Conservation (phyloP, 805 yeast species). For the Candida methanosorbosa region DNA sequence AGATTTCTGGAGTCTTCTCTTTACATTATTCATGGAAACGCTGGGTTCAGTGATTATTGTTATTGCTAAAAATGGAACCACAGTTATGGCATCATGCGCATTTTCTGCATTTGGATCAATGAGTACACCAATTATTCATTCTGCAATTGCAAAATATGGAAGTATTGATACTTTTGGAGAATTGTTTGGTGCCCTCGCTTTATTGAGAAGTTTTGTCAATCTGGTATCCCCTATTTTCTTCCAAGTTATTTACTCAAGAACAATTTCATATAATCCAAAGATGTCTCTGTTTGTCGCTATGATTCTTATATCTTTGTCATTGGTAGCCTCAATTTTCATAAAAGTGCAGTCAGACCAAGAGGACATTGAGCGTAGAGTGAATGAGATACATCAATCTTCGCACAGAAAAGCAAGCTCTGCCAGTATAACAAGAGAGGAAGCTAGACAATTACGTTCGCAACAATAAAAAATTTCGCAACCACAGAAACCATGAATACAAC, state of each 20-base stretch:
- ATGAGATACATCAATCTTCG: background rate
- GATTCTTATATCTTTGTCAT: background rate
- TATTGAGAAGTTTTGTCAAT: constrained; percentile 42
- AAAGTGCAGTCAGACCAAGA: too few relatives aligned
- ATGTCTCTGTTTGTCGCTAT: constrained; percentile 21
- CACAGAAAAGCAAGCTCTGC: background rate
- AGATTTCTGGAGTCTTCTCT: constrained; percentile 12
- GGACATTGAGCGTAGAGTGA: too few relatives aligned
- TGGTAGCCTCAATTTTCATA: too few relatives aligned
- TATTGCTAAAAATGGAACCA: constrained; percentile 18
- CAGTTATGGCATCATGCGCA: constrained; percentile 25
- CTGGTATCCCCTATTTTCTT: constrained; percentile 41
- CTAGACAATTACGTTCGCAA: too few relatives aligned
- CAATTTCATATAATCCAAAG: constrained; percentile 30
- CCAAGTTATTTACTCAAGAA: constrained; percentile 37
- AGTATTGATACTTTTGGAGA: constrained; percentile 58
- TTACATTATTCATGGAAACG: constrained; percentile 25
- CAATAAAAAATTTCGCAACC: too few relatives aligned
- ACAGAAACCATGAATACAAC: too few relatives aligned
- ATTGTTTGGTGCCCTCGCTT: constrained; percentile 60
- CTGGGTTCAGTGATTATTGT: constrained; percentile 28
- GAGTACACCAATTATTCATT: constrained; percentile 49
- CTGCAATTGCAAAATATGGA: constrained; percentile 52
- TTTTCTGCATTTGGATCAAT: constrained; percentile 41
- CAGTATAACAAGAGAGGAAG: background rate